A percentile compares a stretch with the other conserved stretches of the same genome.
phyloP scores from a whole-genome alignment of 2,329 filamentous ascomycete species.

The Pyricularia grisea region DNA sequence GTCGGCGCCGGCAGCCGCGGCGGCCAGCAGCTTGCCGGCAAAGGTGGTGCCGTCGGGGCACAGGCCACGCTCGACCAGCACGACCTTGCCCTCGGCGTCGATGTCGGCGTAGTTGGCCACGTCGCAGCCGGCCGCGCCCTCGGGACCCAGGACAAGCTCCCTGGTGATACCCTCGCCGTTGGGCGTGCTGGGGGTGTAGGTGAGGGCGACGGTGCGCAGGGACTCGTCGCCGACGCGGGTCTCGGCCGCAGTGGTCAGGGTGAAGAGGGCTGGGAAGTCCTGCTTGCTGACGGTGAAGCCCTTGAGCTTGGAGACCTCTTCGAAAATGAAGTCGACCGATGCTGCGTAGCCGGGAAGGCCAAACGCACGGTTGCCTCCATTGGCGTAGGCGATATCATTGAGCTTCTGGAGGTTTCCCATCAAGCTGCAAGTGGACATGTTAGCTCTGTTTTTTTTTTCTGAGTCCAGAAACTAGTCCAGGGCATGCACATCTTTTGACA shows the following conservation, averaged over 20 bases:
- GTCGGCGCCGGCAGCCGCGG: slow-evolving; percentile 1
- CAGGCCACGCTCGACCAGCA: slow-evolving; percentile 4
- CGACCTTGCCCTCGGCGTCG: not conserved
- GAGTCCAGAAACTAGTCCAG: not conserved
- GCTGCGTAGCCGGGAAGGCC: slow-evolving; percentile 3
- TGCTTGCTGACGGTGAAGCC: slow-evolving; percentile 3
- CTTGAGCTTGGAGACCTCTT: slow-evolving; percentile 5
- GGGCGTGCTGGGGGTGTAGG: slow-evolving; percentile 4
- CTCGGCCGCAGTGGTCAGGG: slow-evolving; percentile 1
- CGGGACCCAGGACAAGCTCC: not conserved
- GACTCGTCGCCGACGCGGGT: not conserved
- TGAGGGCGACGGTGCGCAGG: slow-evolving; percentile 3
- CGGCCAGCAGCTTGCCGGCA: slow-evolving; percentile 3
- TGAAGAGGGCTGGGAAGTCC: slow-evolving; percentile 2
- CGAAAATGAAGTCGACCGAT: slow-evolving; percentile 3
- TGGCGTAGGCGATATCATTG: slow-evolving; percentile 2
- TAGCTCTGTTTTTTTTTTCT: not conserved
- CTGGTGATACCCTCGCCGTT: not conserved
- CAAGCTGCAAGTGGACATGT: not conserved
- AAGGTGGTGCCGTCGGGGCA: slow-evolving; percentile 3
- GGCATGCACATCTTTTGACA: not conserved
- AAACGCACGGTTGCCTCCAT: slow-evolving; percentile 2
- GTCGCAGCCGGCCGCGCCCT: slow-evolving; percentile 1
- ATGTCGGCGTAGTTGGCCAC: slow-evolving; percentile 2
- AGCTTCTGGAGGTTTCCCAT: slow-evolving; percentile 4